phyloP scores from a whole-genome alignment of 257 asterid genomes.

The Lavandula angustifolia region DNA sequence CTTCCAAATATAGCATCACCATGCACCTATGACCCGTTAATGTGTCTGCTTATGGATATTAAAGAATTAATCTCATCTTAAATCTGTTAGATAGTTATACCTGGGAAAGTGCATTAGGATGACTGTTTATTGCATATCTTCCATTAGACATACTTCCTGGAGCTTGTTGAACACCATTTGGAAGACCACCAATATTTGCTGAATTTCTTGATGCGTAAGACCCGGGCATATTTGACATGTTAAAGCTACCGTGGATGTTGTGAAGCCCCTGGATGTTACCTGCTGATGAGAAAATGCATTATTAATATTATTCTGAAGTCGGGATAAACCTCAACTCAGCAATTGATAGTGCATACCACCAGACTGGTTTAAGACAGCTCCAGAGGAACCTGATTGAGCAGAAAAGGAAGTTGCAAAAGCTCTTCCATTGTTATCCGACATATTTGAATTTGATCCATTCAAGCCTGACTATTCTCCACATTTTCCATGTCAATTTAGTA shows the following conservation, averaged over 20 bases:
- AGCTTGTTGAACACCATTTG: conserved; percentile 72
- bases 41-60: conserved; percentile 9
- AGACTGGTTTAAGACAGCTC: conserved; percentile 67
- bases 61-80: conserved; percentile 20
- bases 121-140: conserved; percentile 65
- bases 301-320: background rate
- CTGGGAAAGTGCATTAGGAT: conserved; percentile 76
- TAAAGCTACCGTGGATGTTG: conserved; percentile 70
- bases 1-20: conserved; percentile 12
- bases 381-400: conserved; percentile 73
- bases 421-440: conserved; percentile 66
- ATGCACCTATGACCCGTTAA: conserved; percentile 23
- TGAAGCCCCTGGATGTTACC: conserved; percentile 78
- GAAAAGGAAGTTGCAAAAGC: conserved; percentile 60
- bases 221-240: conserved; percentile 65
- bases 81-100: conserved; percentile 37
- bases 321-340: conserved; percentile 28
- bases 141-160: conserved; percentile 70
- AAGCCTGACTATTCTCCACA: conserved; percentile 57
- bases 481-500: conserved; percentile 27
- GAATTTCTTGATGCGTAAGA: conserved; percentile 75
- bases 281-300: conserved; percentile 28
- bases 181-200: conserved; percentile 56
- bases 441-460: conserved; percentile 77
- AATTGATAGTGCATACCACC: conserved; percentile 44